Conservation (phyloP, 306 rosid genomes). For the Herpetospermum pedunculosum region DNA sequence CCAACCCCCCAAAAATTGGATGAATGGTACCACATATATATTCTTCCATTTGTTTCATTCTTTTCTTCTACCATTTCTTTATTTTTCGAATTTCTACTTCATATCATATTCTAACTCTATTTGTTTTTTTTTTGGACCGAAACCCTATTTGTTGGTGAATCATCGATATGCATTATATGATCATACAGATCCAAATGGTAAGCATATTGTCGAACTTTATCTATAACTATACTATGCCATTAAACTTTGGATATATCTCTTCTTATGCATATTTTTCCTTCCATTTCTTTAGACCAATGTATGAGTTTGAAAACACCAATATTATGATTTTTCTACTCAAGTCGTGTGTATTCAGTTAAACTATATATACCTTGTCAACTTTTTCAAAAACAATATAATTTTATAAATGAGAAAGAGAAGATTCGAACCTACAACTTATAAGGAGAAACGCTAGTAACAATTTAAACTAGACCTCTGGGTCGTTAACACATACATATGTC, state of each 20-base stretch:
- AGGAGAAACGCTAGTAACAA: background rate
- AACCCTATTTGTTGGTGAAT: background rate
- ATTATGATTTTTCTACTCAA: background rate
- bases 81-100: background rate
- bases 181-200: slow-evolving; percentile 72
- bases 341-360: background rate
- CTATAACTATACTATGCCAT: background rate
- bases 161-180: background rate
- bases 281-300: background rate
- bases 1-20: slow-evolving; percentile 80
- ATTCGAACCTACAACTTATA: background rate
- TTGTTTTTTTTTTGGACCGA: too few relatives aligned
- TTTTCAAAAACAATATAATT: too few relatives aligned
- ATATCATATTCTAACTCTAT: background rate
- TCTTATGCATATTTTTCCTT: background rate
- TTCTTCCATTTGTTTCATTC: background rate
- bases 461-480: too few relatives aligned
- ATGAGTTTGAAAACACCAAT: background rate
- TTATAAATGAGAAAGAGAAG: background rate
- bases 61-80: background rate
- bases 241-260: background rate
- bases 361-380: background rate
- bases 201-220: slow-evolving; percentile 4
- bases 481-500: too few relatives aligned
- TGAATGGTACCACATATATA: slow-evolving; percentile 36